Base-by-base conservation (phyloP, 1,139 yeast species). In the Pneumocystis carinii region DNA sequence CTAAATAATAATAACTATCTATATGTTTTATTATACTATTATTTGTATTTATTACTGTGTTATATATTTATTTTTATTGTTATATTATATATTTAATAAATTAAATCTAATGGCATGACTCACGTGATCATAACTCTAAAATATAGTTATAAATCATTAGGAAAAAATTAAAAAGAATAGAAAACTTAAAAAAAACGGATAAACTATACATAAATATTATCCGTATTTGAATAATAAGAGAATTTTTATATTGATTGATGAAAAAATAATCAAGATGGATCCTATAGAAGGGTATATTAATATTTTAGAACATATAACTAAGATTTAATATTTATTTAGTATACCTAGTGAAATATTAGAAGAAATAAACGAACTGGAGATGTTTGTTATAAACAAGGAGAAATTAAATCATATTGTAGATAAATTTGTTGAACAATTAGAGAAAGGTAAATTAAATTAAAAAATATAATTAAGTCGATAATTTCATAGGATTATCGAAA, bases 381-480 rank as follows among this genome's bases (percentile, higher is more conserved):
- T 76, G n/a, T 74, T 81, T 63, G 84, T 90, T 76, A 80, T 85
- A 1, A 72, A 83, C 56, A 78, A 82, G 5, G 83, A 79, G 35
- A 82, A 79, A 66, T 81, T 92, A 72, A 78, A 80, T 70, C 76
- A 79, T 65, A 83, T 90, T 73, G 83, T 88, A 63, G 80, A 80
- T 62, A 95, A 86, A 72, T 85, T 85, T 71, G 80, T 82, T 59
- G 64, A 71, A 19, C 97, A 92, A 77, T 82, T 92, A 71, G 82
- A 84, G 66, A 87, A 86, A 75, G 79, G 78, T 67, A 35, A 69
- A 72, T 62, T 56, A 69, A 61, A 66, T 66, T 63, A 19, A 60
- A 48, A 57, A 41, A 38, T 24, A 41, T 41, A 38, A 19, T 59
- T 8, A 59, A 48, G 15, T 8, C n/a, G 24, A 48, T 29, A 48